A percentile compares a stretch with the other conserved stretches of the same genome.
These are phyloP conservation scores for Geopyxis carbonaria DNA, from an alignment of 495 filamentous ascomycete genomes.

Conservation along the genomic window DNA sequence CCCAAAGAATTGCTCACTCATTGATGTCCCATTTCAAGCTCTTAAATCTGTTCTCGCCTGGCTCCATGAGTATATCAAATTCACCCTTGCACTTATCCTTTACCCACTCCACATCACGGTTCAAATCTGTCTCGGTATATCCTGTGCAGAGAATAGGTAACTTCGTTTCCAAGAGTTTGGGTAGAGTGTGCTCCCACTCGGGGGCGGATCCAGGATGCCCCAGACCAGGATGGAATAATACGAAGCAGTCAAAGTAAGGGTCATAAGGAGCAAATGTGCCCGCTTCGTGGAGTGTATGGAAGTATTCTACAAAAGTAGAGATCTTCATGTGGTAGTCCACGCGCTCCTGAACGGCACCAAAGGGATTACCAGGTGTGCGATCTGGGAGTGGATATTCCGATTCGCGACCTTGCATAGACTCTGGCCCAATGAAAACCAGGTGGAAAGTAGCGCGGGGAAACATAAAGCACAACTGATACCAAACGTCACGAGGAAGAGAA, in stretches of 20 bases:
- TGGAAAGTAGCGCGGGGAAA: slow-evolving; percentile 72
- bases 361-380: slow-evolving; percentile 69
- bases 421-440: slow-evolving; percentile 86
- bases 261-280: slow-evolving; percentile 83
- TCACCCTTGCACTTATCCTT: slow-evolving; percentile 66
- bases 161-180: slow-evolving; percentile 82
- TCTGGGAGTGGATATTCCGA: slow-evolving; percentile 78
- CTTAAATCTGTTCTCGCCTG: slow-evolving; percentile 84
- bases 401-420: slow-evolving; percentile 82
- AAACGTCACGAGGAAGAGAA: slow-evolving; percentile 80
- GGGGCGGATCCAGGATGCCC: slow-evolving; percentile 83
- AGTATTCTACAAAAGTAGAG: slow-evolving; percentile 92
- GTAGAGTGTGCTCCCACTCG: slow-evolving; percentile 84
- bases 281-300: slow-evolving; percentile 85
- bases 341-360: slow-evolving; percentile 77
- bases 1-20: slow-evolving; percentile 33
- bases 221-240: slow-evolving; percentile 89
- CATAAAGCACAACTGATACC: slow-evolving; percentile 77
- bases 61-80: slow-evolving; percentile 78
- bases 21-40: slow-evolving; percentile 96
- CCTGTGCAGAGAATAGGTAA: slow-evolving; percentile 83
- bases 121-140: slow-evolving; percentile 89
- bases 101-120: slow-evolving; percentile 79
- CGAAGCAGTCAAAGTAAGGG: slow-evolving; percentile 91
- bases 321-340: slow-evolving; percentile 79